Evolutionary conservation across 2,329 filamentous ascomycete species (phyloP).

Genomic region (Colletotrichum abscissum): DNA sequence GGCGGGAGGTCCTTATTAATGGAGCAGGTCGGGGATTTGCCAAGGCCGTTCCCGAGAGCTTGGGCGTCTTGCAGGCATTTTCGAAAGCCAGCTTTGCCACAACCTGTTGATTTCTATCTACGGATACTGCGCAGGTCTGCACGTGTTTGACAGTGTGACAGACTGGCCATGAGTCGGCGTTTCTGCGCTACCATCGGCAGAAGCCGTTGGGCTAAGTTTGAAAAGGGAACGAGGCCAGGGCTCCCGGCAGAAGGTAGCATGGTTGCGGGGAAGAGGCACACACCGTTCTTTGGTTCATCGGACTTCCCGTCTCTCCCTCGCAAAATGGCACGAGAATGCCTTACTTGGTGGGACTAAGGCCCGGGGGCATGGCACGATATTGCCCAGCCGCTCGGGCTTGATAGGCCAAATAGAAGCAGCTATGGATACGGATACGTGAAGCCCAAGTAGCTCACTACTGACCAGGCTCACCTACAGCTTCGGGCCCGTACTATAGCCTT

Average conservation of each 20-base stretch:
- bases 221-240: conserved; percentile 7
- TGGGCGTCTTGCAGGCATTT: not conserved
- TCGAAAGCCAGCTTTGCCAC: not conserved
- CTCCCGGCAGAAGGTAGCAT: conserved; percentile 17
- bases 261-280: conserved; percentile 16
- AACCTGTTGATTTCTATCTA: not conserved
- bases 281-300: conserved; percentile 22
- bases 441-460: not conserved
- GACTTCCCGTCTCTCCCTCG: conserved; percentile 13
- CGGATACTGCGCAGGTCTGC: no score
- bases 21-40: not conserved
- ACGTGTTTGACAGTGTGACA: not conserved
- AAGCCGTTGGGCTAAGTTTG: conserved; percentile 9
- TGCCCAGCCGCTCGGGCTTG: conserved; percentile 5
- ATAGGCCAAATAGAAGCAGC: conserved; percentile 4
- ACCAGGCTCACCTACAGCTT: not conserved
- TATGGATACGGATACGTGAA: not conserved
- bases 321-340: conserved; percentile 20
- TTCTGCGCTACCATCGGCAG: conserved; percentile 9
- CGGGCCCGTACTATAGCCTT: conserved; percentile 3
- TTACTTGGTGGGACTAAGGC: conserved; percentile 20
- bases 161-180: not conserved
- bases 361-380: conserved; percentile 21
- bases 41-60: not conserved
- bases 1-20: not conserved